Evolutionary conservation across 768 basidiomycete genomes (phyloP).

Genomic region (Rubroboletus pulcherrimus): DNA sequence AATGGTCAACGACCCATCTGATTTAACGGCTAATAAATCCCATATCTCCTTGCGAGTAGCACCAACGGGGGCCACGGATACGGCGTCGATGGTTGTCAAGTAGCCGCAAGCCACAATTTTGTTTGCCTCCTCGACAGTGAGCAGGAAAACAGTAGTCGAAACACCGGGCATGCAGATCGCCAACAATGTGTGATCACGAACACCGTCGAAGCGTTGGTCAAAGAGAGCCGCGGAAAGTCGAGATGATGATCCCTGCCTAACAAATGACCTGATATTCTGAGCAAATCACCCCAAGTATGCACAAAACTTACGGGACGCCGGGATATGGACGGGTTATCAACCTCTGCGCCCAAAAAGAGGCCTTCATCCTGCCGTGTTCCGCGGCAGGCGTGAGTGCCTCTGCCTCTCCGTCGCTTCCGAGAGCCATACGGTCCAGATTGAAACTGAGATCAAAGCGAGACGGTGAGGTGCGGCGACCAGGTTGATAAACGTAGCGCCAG

Average conservation of each 20-base stretch:
- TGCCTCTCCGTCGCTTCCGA: slow-evolving; percentile 46
- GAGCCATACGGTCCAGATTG: slow-evolving; percentile 66
- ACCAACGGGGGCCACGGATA: slow-evolving; percentile 54
- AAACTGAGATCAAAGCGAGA: slow-evolving; percentile 54
- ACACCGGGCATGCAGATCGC: slow-evolving; percentile 52
- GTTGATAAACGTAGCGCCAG: slow-evolving; percentile 70
- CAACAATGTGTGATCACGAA: slow-evolving; percentile 46
- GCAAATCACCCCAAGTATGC: not conserved
- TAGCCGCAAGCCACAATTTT: slow-evolving; percentile 39
- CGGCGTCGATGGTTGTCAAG: slow-evolving; percentile 40
- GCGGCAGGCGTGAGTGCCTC: slow-evolving; percentile 40
- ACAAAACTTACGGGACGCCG: slow-evolving; percentile 46
- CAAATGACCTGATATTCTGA: slow-evolving; percentile 3
- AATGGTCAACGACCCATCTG: slow-evolving; percentile 50
- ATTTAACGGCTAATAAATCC: slow-evolving; percentile 68
- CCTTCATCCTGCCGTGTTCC: slow-evolving; percentile 64
- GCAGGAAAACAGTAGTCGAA: slow-evolving; percentile 43
- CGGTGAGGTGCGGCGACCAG: slow-evolving; percentile 38
- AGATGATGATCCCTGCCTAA: slow-evolving; percentile 14
- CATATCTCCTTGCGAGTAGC: slow-evolving; percentile 59
- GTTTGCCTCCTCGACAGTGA: slow-evolving; percentile 41
- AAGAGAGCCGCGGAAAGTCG: slow-evolving; percentile 56
- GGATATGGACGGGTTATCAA: slow-evolving; percentile 48
- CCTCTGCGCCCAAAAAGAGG: slow-evolving; percentile 70
- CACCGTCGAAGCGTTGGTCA: slow-evolving; percentile 63